Evolutionary conservation across 2,329 filamentous ascomycete genomes (phyloP).

Genomic region (Aureobasidium melanogenum): DNA sequence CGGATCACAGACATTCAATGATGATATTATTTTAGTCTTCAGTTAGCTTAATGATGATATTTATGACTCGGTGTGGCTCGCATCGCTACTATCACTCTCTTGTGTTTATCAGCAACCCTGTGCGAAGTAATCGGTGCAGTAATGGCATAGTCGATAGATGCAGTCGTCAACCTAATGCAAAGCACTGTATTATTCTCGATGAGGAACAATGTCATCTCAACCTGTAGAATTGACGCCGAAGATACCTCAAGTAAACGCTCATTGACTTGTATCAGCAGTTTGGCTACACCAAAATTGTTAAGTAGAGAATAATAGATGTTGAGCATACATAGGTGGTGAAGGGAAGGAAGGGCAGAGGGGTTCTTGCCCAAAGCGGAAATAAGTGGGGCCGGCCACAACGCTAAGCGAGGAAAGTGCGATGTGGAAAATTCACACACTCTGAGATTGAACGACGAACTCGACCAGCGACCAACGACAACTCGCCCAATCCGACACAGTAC

Average conservation of each 20-base stretch:
- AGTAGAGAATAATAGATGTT: not conserved
- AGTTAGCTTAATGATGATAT: not conserved
- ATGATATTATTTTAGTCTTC: not conserved
- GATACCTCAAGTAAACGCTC: too few relatives aligned
- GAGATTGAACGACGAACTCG: conserved; percentile 1
- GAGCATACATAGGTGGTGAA: not conserved
- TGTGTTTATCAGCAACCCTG: not conserved
- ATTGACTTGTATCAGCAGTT: not conserved
- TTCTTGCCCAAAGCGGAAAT: not conserved
- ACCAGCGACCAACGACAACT: conserved; percentile 13
- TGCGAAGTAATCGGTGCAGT: not conserved
- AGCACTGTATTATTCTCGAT: too few relatives aligned
- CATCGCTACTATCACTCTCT: not conserved
- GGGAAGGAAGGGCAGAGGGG: not conserved
- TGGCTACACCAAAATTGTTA: not conserved
- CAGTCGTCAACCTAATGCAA: not conserved
- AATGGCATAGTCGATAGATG: not conserved
- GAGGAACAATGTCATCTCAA: not conserved
- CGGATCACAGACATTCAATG: not conserved
- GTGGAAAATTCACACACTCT: conserved; percentile 4
- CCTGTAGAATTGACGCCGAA: not conserved
- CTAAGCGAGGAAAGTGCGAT: conserved; percentile 8
- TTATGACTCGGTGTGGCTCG: not conserved
- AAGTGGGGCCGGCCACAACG: conserved; percentile 2
- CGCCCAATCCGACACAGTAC: conserved; percentile 15